These are phyloP conservation scores for Mycosphaerella sp. DNA, from an alignment of 2,329 filamentous ascomycete species.

Conservation along the genomic window DNA sequence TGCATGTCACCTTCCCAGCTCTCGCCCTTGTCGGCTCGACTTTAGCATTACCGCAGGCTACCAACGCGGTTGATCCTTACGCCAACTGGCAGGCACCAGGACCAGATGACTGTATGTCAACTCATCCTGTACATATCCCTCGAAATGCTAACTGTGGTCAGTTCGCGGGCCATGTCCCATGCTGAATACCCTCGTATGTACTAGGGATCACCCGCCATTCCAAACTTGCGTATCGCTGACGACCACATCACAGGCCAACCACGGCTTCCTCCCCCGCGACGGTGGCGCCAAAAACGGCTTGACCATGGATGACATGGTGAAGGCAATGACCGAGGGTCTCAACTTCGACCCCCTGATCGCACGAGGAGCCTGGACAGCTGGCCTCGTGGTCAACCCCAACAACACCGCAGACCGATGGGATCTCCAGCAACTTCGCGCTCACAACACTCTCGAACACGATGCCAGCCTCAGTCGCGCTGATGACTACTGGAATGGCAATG, in stretches of 20 bases:
- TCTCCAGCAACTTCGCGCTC: background rate
- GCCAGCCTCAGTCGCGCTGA: slow-evolving; percentile 39
- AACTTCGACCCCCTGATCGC: background rate
- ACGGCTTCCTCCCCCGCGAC: background rate
- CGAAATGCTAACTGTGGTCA: background rate
- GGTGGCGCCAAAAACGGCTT: background rate
- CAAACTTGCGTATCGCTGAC: background rate
- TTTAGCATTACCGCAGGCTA: background rate
- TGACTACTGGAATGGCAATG: slow-evolving; percentile 44
- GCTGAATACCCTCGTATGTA: background rate
- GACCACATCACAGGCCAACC: background rate
- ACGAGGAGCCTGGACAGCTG: background rate
- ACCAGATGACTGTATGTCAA: background rate
- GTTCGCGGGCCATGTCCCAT: background rate
- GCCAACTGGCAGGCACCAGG: background rate
- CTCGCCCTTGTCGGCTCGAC: background rate
- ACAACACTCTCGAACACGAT: slow-evolving; percentile 3
- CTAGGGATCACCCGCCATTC: background rate
- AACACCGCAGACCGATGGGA: no score
- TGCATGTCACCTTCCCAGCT: background rate
- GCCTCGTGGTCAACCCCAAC: no score
- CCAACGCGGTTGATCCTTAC: background rate
- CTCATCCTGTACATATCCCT: background rate
- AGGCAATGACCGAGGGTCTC: background rate
- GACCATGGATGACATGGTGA: background rate